phyloP scores from a whole-genome alignment of 73 alveolate species.

The Uronychia setigera region DNA sequence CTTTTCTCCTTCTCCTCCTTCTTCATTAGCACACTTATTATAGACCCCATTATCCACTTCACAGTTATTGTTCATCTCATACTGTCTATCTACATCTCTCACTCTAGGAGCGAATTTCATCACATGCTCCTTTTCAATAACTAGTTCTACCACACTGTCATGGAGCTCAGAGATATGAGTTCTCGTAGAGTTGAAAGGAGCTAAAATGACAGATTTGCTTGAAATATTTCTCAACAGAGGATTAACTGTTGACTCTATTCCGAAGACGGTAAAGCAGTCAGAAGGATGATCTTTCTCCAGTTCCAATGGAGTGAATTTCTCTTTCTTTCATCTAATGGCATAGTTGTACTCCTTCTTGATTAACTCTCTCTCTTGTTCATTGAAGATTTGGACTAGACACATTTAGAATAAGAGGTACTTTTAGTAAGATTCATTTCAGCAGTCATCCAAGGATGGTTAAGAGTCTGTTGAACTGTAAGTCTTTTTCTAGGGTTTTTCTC shows the following conservation, averaged over 20 bases:
- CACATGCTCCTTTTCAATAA: constrained; percentile 66
- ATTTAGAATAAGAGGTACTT: neutral
- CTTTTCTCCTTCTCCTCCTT: constrained; percentile 8
- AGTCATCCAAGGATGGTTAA: constrained; percentile 82
- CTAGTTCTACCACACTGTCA: too few species aligned
- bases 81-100: constrained; percentile 72
- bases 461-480: constrained; percentile 64
- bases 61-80: constrained; percentile 80
- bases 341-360: constrained; percentile 44
- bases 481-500: constrained; percentile 75
- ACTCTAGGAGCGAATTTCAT: constrained; percentile 71
- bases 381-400: constrained; percentile 10
- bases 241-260: constrained; percentile 42
- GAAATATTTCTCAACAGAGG: constrained; percentile 53
- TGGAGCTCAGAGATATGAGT: too few species aligned
- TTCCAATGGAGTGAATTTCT: constrained; percentile 19
- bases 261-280: constrained; percentile 50
- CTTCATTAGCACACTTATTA: constrained; percentile 19
- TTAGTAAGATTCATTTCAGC: constrained; percentile 21
- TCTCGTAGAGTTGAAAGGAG: constrained; percentile 74
- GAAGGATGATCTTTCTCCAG: constrained; percentile 30
- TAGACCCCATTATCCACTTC: constrained; percentile 83
- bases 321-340: constrained; percentile 23
- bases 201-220: constrained; percentile 67
- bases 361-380: constrained; percentile 36